These are phyloP conservation scores for Penicillium fuscoglaucum DNA, from an alignment of 2,329 filamentous ascomycete genomes.

Conservation along the genomic window DNA sequence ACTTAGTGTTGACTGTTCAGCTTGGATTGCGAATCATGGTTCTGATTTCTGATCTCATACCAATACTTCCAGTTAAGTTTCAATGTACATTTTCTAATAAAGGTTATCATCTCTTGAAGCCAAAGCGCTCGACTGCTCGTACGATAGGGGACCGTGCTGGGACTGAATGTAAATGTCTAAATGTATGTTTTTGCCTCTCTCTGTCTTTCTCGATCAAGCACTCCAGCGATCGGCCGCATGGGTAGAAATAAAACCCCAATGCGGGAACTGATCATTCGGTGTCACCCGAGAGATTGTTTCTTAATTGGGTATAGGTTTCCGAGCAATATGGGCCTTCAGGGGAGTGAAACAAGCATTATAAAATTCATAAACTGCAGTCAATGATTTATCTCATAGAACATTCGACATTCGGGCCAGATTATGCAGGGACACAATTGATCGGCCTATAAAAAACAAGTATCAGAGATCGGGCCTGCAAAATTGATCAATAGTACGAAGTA, in stretches of 20 bases:
- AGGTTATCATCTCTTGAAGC: background rate
- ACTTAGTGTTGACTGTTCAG: background rate
- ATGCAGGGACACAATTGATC: slow-evolving; percentile 10
- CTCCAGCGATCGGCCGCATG: background rate
- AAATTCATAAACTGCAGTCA: slow-evolving; percentile 4
- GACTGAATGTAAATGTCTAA: background rate
- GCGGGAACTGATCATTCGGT: background rate
- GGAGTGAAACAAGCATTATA: background rate
- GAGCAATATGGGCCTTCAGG: background rate
- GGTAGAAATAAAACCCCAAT: background rate
- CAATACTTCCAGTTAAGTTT: slow-evolving; percentile 1
- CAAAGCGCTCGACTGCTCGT: background rate
- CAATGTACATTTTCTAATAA: slow-evolving; percentile 1
- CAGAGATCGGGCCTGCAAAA: background rate
- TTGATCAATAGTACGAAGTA: slow-evolving; percentile 6
- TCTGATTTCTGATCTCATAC: background rate
- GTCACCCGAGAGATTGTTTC: background rate
- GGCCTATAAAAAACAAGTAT: background rate
- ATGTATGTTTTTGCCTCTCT: background rate
- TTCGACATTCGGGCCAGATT: slow-evolving; percentile 4
- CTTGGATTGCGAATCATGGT: background rate
- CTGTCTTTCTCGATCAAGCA: background rate
- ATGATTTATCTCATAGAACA: slow-evolving; percentile 8
- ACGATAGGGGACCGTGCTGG: background rate
- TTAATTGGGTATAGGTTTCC: background rate